These are phyloP conservation scores for Petrea volubilis DNA, from an alignment of 257 asterid species.

Conservation along the genomic window DNA sequence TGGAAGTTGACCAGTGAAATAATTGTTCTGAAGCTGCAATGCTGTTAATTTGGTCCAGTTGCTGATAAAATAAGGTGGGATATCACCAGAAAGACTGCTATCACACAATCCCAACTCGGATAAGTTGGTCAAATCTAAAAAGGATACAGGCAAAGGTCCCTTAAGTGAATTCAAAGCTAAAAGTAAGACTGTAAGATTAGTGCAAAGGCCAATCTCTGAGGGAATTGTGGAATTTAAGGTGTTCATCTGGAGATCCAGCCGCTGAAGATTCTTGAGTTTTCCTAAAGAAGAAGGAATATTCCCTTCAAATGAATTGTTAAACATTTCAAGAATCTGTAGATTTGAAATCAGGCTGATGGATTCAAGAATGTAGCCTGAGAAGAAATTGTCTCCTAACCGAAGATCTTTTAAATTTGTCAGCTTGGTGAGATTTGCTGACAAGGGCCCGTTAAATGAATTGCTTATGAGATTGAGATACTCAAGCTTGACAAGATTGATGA, in stretches of 20 bases:
- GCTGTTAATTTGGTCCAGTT: slow-evolving; percentile 60
- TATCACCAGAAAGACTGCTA: slow-evolving; percentile 57
- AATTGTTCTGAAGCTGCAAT: slow-evolving; percentile 61
- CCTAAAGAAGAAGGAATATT: background rate
- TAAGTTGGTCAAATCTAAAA: slow-evolving; percentile 48
- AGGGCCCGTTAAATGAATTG: slow-evolving; percentile 51
- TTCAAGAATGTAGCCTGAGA: slow-evolving; percentile 13
- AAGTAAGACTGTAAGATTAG: slow-evolving; percentile 37
- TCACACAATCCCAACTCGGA: slow-evolving; percentile 54
- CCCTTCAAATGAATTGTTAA: background rate
- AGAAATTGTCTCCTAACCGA: slow-evolving; percentile 34
- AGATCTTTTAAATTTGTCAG: slow-evolving; percentile 48
- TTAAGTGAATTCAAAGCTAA: slow-evolving; percentile 38
- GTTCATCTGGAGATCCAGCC: slow-evolving; percentile 9
- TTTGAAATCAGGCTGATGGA: background rate
- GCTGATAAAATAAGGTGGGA: slow-evolving; percentile 37
- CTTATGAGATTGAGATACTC: slow-evolving; percentile 46
- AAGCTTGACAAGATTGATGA: slow-evolving; percentile 46
- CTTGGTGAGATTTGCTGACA: slow-evolving; percentile 41
- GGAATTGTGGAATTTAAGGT: slow-evolving; percentile 47
- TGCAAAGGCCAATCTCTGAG: slow-evolving; percentile 45
- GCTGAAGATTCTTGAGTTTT: background rate
- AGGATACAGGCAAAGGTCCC: slow-evolving; percentile 62
- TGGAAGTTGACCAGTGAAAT: slow-evolving; percentile 52
- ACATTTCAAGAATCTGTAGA: background rate